These are phyloP conservation scores for Gossypium rotundifolium DNA, from an alignment of 345 rosid species.

Conservation along the genomic window DNA sequence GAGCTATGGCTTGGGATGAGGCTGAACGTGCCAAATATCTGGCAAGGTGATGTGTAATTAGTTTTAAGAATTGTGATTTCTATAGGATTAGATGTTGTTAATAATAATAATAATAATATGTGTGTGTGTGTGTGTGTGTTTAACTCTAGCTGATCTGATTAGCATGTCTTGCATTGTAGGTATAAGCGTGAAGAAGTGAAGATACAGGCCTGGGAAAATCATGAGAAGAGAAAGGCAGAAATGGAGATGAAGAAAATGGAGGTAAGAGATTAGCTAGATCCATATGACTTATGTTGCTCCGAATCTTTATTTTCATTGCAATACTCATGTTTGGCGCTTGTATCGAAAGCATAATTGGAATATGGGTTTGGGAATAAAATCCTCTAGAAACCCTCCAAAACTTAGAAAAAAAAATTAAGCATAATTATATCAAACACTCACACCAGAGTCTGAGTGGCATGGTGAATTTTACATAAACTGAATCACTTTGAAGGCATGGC, in stretches of 20 bases:
- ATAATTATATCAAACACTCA: background rate
- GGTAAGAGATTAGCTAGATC: slow-evolving; percentile 32
- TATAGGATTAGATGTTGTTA: background rate
- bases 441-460: background rate
- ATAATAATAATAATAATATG: background rate
- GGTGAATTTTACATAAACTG: background rate
- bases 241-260: slow-evolving; percentile 90
- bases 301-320: background rate
- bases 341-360: background rate
- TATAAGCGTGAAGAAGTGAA: slow-evolving; percentile 90
- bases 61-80: background rate
- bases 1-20: slow-evolving; percentile 90
- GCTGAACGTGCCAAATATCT: slow-evolving; percentile 85
- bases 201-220: slow-evolving; percentile 96
- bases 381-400: background rate
- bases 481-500: too few species aligned
- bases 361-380: background rate
- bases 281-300: background rate
- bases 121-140: background rate
- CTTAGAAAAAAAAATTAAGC: background rate
- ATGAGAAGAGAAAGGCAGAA: slow-evolving; percentile 89
- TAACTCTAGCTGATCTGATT: slow-evolving; percentile 2
- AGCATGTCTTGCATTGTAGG: slow-evolving; percentile 31
- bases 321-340: background rate
- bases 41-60: slow-evolving; percentile 55